Percentiles rank a stretch among this genome's conserved stretches.
These are phyloP conservation scores for Neurospora discreta DNA, from an alignment of 495 filamentous ascomycete genomes.

Conservation along the genomic window DNA sequence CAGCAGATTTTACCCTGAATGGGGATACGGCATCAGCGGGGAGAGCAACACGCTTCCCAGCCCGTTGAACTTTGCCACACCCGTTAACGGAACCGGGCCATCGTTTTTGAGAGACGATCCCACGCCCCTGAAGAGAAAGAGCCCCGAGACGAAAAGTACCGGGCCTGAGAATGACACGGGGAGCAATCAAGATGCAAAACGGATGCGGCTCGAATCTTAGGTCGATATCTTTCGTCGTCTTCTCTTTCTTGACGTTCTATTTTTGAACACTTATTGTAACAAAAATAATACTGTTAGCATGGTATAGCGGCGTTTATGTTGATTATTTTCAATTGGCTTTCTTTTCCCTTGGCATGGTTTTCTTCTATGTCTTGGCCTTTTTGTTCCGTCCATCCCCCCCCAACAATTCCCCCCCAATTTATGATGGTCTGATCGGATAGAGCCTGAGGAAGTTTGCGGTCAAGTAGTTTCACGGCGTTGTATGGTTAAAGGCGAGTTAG, in stretches of 20 bases:
- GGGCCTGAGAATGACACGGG: slow-evolving; percentile 18
- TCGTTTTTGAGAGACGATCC: slow-evolving; percentile 51
- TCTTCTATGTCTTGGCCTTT: background rate
- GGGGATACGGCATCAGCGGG: slow-evolving; percentile 51
- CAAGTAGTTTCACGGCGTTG: background rate
- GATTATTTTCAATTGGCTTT: background rate
- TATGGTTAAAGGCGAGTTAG: background rate
- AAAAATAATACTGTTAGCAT: background rate
- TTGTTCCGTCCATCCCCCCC: too few species aligned
- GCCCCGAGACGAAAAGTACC: slow-evolving; percentile 30
- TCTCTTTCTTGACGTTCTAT: background rate
- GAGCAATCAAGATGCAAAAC: background rate
- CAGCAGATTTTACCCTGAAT: slow-evolving; percentile 84
- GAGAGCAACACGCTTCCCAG: slow-evolving; percentile 79
- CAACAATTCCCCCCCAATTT: too few species aligned
- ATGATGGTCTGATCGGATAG: background rate
- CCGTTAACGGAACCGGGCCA: slow-evolving; percentile 59
- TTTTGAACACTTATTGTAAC: background rate
- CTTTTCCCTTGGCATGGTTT: background rate
- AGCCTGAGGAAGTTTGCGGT: background rate
- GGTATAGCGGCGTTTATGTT: background rate
- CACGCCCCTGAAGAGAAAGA: slow-evolving; percentile 33
- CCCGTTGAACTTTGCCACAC: slow-evolving; percentile 85
- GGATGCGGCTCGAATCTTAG: background rate
- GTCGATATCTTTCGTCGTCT: background rate